A percentile compares a stretch with the other conserved stretches of the same genome.
These are phyloP conservation scores for Mycosarcoma maydis DNA, from an alignment of 1,284 basidiomycete species.

Conservation along the genomic window DNA sequence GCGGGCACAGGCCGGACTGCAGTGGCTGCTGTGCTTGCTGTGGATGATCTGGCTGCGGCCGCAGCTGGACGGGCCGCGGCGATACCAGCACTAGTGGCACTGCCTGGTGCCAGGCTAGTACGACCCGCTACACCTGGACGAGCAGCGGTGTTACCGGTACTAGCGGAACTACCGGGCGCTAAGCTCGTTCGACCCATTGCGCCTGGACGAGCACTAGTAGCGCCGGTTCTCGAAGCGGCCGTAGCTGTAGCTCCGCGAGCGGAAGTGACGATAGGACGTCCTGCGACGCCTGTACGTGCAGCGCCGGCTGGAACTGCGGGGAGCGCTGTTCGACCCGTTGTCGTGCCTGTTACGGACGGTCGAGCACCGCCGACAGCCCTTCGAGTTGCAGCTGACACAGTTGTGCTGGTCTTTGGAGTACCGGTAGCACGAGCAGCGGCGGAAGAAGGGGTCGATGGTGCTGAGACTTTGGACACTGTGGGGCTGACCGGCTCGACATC, in stretches of 20 bases:
- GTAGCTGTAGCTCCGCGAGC: constrained; percentile 4
- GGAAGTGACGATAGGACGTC: constrained; percentile 19
- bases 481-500: constrained; percentile 1
- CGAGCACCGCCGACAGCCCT: constrained; percentile 20
- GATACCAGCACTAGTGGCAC: neutral
- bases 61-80: constrained; percentile 11
- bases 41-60: constrained; percentile 17
- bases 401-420: constrained; percentile 3
- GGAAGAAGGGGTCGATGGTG: constrained; percentile 18
- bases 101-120: constrained; percentile 25
- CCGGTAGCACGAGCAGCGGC: constrained; percentile 6
- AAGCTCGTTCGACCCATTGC: constrained; percentile 26
- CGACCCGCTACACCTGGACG: constrained; percentile 29
- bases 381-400: constrained; percentile 25
- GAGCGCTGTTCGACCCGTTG: constrained; percentile 8
- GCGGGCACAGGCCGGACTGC: too few relatives aligned
- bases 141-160: constrained; percentile 5
- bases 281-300: constrained; percentile 22
- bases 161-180: constrained; percentile 12
- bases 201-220: constrained; percentile 15
- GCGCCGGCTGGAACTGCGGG: constrained; percentile 5
- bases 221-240: neutral
- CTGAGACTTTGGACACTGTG: constrained; percentile 6
- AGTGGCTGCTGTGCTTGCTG: constrained; percentile 8
- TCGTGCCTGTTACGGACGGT: constrained; percentile 20